Evolutionary conservation across 2,329 filamentous ascomycete genomes (phyloP).

Genomic region (Xylaria multiplex): DNA sequence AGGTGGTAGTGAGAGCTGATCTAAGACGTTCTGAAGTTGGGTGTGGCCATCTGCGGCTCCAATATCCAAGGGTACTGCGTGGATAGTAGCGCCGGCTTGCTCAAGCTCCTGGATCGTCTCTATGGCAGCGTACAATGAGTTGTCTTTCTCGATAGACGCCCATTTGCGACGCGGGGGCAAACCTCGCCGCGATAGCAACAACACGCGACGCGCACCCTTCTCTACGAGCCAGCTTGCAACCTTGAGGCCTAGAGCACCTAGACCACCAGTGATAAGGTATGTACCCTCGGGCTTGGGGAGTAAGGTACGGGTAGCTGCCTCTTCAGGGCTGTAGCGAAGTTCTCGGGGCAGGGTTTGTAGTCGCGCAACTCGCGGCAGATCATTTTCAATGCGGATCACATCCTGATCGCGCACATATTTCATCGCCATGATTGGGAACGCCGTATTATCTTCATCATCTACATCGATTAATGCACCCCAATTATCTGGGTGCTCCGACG

Average conservation of each 20-base stretch:
- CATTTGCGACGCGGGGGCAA: conserved; percentile 51
- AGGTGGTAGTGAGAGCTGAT: conserved; percentile 51
- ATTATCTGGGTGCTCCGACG: conserved; percentile 51
- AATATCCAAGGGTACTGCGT: conserved; percentile 52
- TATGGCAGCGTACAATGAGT: conserved; percentile 17
- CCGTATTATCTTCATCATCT: conserved; percentile 44
- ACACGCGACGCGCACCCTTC: conserved; percentile 53
- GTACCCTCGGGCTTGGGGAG: conserved; percentile 51
- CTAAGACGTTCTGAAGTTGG: conserved; percentile 42
- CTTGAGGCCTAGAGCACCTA: conserved; percentile 54
- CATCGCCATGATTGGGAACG: conserved; percentile 51
- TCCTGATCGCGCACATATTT: conserved; percentile 53
- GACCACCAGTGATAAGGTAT: conserved; percentile 54
- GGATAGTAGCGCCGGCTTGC: conserved; percentile 47
- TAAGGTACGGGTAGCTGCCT: conserved; percentile 26
- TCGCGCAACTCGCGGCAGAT: conserved; percentile 43
- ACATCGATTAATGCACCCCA: conserved; percentile 51
- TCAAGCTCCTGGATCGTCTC: conserved; percentile 49
- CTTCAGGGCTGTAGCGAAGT: conserved; percentile 38
- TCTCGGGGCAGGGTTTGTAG: conserved; percentile 34
- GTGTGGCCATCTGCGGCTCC: conserved; percentile 38
- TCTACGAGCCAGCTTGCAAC: conserved; percentile 51
- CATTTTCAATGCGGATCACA: conserved; percentile 53
- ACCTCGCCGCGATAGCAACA: conserved; percentile 52
- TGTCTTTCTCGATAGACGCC: conserved; percentile 25